Evolutionary conservation across 371 early-diverging fungal genomes (phyloP).

Genomic region (Syncephalastrum contaminatum): DNA sequence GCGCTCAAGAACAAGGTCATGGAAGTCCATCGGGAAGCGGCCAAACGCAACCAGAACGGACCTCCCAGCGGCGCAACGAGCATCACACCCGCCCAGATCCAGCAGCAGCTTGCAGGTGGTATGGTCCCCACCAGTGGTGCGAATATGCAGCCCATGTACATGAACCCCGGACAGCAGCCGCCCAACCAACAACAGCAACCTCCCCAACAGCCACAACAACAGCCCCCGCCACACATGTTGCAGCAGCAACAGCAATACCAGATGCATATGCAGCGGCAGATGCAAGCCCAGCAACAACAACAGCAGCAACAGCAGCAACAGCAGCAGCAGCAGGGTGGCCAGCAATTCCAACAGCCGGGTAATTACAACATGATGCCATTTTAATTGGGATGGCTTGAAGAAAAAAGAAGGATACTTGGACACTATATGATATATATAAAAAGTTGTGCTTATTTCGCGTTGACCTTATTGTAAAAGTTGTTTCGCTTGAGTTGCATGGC

Average conservation of each 20-base stretch:
- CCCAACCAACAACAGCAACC: background rate
- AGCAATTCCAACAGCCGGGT: constrained; percentile 14
- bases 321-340: constrained; percentile 1
- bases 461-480: constrained; percentile 65
- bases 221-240: constrained; percentile 5
- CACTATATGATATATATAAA: background rate
- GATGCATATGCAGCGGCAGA: constrained; percentile 19
- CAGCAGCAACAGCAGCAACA: background rate
- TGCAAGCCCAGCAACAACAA: constrained; percentile 19
- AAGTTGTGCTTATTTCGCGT: constrained; percentile 24
- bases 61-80: constrained; percentile 25
- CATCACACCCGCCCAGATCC: constrained; percentile 45
- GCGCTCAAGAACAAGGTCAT: constrained; percentile 49
- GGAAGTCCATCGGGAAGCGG: constrained; percentile 48
- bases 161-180: constrained; percentile 9
- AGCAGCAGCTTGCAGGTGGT: constrained; percentile 32
- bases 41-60: constrained; percentile 22
- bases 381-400: constrained; percentile 5
- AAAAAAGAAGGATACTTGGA: background rate
- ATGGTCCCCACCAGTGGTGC: constrained; percentile 7
- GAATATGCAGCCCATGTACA: constrained; percentile 11
- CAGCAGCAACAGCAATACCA: constrained; percentile 23
- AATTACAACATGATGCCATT: constrained; percentile 27
- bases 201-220: constrained; percentile 11
- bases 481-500: constrained; percentile 80